Percentiles rank a stretch among this genome's conserved stretches.
These are phyloP conservation scores for Viola odorata DNA, from an alignment of 345 rosid genomes.

Conservation along the genomic window DNA sequence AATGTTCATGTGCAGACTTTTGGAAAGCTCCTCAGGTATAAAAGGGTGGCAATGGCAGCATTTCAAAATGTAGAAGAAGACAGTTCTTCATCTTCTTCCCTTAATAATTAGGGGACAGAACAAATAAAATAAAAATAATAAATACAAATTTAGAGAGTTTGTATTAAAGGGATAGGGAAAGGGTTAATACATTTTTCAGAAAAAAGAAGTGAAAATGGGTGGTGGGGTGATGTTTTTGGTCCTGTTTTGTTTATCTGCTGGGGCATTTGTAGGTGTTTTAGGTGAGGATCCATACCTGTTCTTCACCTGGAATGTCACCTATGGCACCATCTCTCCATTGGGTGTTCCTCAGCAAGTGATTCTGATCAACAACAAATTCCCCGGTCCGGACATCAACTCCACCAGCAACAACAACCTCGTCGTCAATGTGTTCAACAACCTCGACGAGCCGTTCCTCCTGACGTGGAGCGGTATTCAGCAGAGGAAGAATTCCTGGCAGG, in stretches of 20 bases:
- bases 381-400: slow-evolving; percentile 66
- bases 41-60: background rate
- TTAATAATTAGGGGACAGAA: background rate
- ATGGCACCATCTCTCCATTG: slow-evolving; percentile 7
- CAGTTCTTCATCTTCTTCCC: background rate
- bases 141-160: background rate
- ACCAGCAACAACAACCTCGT: slow-evolving; percentile 74
- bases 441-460: slow-evolving; percentile 57
- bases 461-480: slow-evolving; percentile 32
- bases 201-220: background rate
- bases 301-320: slow-evolving; percentile 13
- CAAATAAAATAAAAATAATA: background rate
- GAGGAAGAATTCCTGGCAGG: slow-evolving; percentile 32
- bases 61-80: background rate
- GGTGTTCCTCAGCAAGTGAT: slow-evolving; percentile 42
- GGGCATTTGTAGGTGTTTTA: background rate
- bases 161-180: background rate
- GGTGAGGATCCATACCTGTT: slow-evolving; percentile 12
- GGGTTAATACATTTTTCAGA: background rate
- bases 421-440: slow-evolving; percentile 62
- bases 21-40: background rate
- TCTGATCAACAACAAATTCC: slow-evolving; percentile 63
- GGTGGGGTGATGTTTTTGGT: slow-evolving; percentile 3
- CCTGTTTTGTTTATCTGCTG: slow-evolving; percentile 2
- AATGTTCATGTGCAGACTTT: background rate